Conservation (phyloP, 140 eudicot genomes). For the Stevia rebaudiana region DNA sequence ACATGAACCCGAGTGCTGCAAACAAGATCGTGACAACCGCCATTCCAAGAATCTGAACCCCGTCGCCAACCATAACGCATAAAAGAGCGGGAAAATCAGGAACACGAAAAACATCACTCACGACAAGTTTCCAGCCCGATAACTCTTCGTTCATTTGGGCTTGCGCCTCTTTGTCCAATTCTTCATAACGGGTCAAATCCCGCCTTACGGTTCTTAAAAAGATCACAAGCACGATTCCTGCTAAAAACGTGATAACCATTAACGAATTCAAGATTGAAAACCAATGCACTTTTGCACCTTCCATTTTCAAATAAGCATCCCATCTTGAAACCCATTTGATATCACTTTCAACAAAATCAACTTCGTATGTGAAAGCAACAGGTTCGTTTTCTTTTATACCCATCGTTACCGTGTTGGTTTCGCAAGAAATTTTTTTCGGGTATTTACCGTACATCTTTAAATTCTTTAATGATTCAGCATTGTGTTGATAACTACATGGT, state of each 20-base stretch:
- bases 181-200: constrained; percentile 47
- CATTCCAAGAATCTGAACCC: constrained; percentile 40
- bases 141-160: constrained; percentile 47
- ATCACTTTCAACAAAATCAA: constrained; percentile 37
- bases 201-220: constrained; percentile 42
- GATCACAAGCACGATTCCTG: constrained; percentile 42
- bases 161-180: constrained; percentile 41
- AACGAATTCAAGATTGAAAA: constrained; percentile 52
- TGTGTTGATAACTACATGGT: constrained; percentile 49
- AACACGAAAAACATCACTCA: constrained; percentile 43
- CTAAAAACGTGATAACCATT: constrained; percentile 46
- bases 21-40: constrained; percentile 41
- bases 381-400: constrained; percentile 34
- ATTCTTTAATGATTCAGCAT: constrained; percentile 28
- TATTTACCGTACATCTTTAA: constrained; percentile 33
- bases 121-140: constrained; percentile 49
- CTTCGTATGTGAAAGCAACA: constrained; percentile 36
- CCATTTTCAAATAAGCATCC: constrained; percentile 65
- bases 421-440: constrained; percentile 36
- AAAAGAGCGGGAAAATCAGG: constrained; percentile 24
- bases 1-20: constrained; percentile 61
- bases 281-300: constrained; percentile 61
- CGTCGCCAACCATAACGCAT: constrained; percentile 47
- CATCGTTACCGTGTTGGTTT: constrained; percentile 37
- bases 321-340: constrained; percentile 57